Evolutionary conservation across 1,284 basidiomycete species (phyloP), one percentile per base, ranked within the genome.

Genomic region (Gomphus bonarii): DNA sequence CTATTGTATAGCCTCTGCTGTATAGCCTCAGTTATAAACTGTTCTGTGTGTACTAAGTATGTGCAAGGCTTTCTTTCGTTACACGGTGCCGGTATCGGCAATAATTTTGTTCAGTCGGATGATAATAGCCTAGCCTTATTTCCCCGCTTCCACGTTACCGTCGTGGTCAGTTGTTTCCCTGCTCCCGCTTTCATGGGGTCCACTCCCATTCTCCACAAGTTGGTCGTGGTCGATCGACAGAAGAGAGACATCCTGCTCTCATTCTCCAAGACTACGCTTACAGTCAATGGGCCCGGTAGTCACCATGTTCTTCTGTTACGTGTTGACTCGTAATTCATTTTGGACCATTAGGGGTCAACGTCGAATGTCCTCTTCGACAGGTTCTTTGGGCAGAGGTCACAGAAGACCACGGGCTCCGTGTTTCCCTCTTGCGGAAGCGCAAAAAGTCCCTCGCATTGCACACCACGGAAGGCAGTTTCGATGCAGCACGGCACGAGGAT

Each of bases 381-480:
- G 73, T 88, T 50, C 64, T 88, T 18, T 74, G 73, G 61, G 78
- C 78, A 1, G 71, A 68, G 40, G 65, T 75, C 40, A 67, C 73
- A 18, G 64, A 66, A 36, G 66, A 67, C 16, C 58, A 60, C 2
- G 61, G 84, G 20, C 67, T 76, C 40, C 67, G 84, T 2, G 72
- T 77, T 25, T 77, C 78, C 58, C 62, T 85, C 44, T 68, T 66
- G n/a, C 72, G 69, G 54, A 68, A 69, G 57, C 72, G 71, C 36
- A 67, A 66, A n/a, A 65, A 76, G 9, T 63, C 65, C 10, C 69
- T 84, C 54, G 64, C 72, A 10, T 72, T 74, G 25, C 54, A 77
- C 36, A 69, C 68, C 7, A 81, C 80, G 1, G 53, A 42, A 10
- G 59, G 57, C 51, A 64, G 65, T 4, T 72, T 81, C 3, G 58